phyloP scores from a whole-genome alignment of 2,329 filamentous ascomycete genomes.

The Cordyceps militaris region DNA sequence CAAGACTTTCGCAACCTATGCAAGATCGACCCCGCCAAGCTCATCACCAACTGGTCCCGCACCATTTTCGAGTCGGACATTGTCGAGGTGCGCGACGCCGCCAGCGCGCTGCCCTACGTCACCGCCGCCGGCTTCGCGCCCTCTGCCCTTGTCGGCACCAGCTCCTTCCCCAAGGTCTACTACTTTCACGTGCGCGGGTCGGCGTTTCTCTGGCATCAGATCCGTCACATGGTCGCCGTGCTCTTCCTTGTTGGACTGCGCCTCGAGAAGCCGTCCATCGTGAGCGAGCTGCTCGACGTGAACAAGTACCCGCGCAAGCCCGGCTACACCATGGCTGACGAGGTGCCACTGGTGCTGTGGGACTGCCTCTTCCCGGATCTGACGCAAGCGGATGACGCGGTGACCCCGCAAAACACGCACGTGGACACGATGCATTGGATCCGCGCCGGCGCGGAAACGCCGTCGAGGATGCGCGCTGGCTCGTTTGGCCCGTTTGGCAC shows the following conservation, averaged over 20 bases:
- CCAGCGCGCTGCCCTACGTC: constrained; percentile 51
- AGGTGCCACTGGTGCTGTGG: constrained; percentile 88
- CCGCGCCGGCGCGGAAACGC: constrained; percentile 62
- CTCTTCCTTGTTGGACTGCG: constrained; percentile 91
- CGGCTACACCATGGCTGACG: constrained; percentile 83
- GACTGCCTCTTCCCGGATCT: constrained; percentile 73
- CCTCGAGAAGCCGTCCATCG: constrained; percentile 66
- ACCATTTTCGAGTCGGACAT: constrained; percentile 76
- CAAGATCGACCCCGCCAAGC: constrained; percentile 85
- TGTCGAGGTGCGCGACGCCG: constrained; percentile 54
- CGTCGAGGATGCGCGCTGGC: constrained; percentile 28
- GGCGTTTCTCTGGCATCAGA: constrained; percentile 97
- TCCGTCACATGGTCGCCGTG: constrained; percentile 85
- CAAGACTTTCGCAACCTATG: constrained; percentile 98
- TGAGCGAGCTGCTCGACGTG: constrained; percentile 70
- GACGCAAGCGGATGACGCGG: constrained; percentile 24
- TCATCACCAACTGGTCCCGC: constrained; percentile 75
- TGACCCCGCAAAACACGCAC: constrained; percentile 15
- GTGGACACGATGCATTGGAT: constrained; percentile 68
- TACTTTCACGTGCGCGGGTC: constrained; percentile 83
- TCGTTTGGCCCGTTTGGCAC: constrained; percentile 61
- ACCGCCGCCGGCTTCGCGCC: constrained; percentile 30
- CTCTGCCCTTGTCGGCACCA: constrained; percentile 14
- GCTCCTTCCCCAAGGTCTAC: constrained; percentile 61
- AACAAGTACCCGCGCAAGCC: constrained; percentile 66